Evolutionary conservation across 2,329 filamentous ascomycete genomes (phyloP), one percentile per base, ranked within the genome.

Genomic region (Paraphaeosphaeria minitans): DNA sequence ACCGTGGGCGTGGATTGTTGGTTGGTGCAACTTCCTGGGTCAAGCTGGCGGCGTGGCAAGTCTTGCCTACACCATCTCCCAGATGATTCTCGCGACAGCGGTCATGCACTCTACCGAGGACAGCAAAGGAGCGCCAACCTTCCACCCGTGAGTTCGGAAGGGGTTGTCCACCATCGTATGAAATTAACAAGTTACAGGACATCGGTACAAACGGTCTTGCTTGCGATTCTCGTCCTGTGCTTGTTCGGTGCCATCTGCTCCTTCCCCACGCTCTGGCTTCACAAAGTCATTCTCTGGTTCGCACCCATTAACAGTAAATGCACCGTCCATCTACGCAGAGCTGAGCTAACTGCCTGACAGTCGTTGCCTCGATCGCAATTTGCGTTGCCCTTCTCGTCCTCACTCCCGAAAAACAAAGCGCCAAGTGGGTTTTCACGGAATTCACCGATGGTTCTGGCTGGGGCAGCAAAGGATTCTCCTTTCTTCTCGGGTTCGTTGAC

Each of bases 1-100:
- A 1, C 81, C 87, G 13, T 88, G 85, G 80, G 83, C 85, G 0
- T 89, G 86, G 86, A 78, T 88, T 45, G 85, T 88, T 56, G 86
- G 86, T n/a, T 88, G 86, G 86, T 86, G 85, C 68, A 89, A 89
- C 63, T 82, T 89, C 33, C 79, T 89, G 0, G 86, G 86, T 8
- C 86, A 89, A 72, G 86, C 85, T 8, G 84, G 84, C 13, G 86
- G 86, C 39, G 85, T 87, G 13, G 85, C 85, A 10, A 87, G 84
- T 68, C 80, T 89, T 46, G 85, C 83, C 19, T 89, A 88, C 59
- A 87, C 84, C 0, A 83, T 88, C 49, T 83, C 84, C 19, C 86
- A 89, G 68, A 88, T 88, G 85, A 79, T 88, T 39, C 75, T 89
- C 35, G 86, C 87, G 6, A 82, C 82, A 22, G 83, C 78, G 1